Base-by-base conservation (phyloP, 2,329 filamentous ascomycete genomes). In the Aquanectria penicillioides region DNA sequence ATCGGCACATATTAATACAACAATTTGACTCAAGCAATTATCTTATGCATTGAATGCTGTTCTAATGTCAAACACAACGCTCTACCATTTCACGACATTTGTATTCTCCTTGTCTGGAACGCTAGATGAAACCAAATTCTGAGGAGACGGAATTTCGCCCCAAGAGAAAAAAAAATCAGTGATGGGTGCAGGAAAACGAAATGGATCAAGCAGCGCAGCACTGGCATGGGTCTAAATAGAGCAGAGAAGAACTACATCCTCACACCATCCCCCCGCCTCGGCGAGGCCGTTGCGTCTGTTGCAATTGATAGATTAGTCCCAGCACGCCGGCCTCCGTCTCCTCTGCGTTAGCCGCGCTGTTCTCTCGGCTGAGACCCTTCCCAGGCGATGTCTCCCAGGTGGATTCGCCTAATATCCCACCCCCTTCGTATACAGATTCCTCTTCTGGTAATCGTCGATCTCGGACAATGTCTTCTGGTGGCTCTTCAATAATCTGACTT, bases 331-430 rank as follows among this genome's bases (percentile, higher is more conserved):
- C 78, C 12, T 85, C 83, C 3, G 79, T 74, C 34, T 82, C 81
- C 10, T 79, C 79, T 0, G 75, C 75, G 15, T 77, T 77, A 6
- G 74, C 75, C 7, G 74, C 77, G 66, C 83, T 87, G 62, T 80
- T 82, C 61, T 86, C 84, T 23, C 83, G 77, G 37, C 81, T 84
- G 15, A 85, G 63, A 0, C 77, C 80, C 57, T 79, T 80, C 1
- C 78, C 78, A 2, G 84, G 84, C 3, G 83, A 83, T 13, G 82
- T 85, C 69, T 87, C 83, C 85, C 85, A 87, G 8, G 80, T 81
- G 4, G 85, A 87, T 76, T 84, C 86, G 55, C 79, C 89, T 68
- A 85, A 80, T 1, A 74, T 78, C 0, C 78, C 81, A 1, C 78
- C 79, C 18, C 77, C 80, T 37, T 83, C 81, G 70, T 86, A 86